Evolutionary conservation across 2,329 filamentous ascomycete species (phyloP).

Genomic region (Endoconidiophora polonica): DNA sequence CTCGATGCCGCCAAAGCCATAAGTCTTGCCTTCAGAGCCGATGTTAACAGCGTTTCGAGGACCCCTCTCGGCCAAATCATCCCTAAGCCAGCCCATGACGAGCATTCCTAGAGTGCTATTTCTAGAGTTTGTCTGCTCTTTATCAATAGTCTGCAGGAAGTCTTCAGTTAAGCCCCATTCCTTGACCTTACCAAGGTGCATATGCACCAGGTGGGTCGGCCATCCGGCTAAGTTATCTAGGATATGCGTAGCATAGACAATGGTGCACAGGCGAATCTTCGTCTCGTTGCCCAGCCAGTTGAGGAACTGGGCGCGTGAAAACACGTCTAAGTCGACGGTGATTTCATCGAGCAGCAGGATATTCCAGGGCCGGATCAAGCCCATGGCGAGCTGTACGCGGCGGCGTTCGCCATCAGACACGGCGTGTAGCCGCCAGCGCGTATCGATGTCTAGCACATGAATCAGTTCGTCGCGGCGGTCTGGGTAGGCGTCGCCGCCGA

Average conservation of each 20-base stretch:
- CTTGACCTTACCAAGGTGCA: conserved; percentile 77
- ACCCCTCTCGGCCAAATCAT: conserved; percentile 63
- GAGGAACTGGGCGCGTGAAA: conserved; percentile 72
- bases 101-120: conserved; percentile 78
- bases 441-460: conserved; percentile 76
- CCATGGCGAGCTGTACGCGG: conserved; percentile 91
- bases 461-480: conserved; percentile 76
- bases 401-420: conserved; percentile 85
- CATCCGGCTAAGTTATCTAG: conserved; percentile 86
- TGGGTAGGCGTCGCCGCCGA: conserved; percentile 73
- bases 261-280: conserved; percentile 62
- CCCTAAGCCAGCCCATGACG: conserved; percentile 71
- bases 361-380: conserved; percentile 76
- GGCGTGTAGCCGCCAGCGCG: conserved; percentile 86
- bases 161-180: conserved; percentile 63
- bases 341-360: conserved; percentile 89
- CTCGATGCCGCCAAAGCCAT: conserved; percentile 31
- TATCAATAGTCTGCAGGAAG: conserved; percentile 41
- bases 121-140: conserved; percentile 29
- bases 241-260: conserved; percentile 96
- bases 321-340: conserved; percentile 85
- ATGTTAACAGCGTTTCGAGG: conserved; percentile 46
- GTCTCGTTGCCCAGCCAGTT: conserved; percentile 78
- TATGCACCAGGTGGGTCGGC: conserved; percentile 92
- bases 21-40: conserved; percentile 48